Evolutionary conservation across 495 filamentous ascomycete genomes (phyloP).

Genomic region (Cercophora newfieldiana): DNA sequence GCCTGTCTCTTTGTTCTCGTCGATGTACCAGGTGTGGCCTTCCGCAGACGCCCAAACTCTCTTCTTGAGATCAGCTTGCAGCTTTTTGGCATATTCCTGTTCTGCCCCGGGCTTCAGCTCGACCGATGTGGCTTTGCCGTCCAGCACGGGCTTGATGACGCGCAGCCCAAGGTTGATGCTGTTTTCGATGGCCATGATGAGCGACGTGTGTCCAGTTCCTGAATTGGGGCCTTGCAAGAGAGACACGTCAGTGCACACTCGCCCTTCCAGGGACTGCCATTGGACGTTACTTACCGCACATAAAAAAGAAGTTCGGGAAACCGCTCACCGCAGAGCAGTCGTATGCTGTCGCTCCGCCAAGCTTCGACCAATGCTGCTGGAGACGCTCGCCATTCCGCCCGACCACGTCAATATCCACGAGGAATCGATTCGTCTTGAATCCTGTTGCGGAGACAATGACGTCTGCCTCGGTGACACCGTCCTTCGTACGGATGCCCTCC

Average conservation of each 20-base stretch:
- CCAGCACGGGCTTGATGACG: conserved; percentile 37
- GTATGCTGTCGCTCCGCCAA: conserved; percentile 44
- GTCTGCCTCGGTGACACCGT: conserved; percentile 25
- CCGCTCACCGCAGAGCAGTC: conserved; percentile 34
- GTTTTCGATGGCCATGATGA: conserved; percentile 40
- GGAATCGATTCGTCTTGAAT: conserved; percentile 37
- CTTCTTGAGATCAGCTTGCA: conserved; percentile 28
- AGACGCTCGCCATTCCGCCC: conserved; percentile 34
- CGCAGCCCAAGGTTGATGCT: conserved; percentile 38
- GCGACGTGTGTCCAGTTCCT: conserved; percentile 45
- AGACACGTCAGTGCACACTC: conserved; percentile 3
- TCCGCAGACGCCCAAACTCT: conserved; percentile 33
- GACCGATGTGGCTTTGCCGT: conserved; percentile 31
- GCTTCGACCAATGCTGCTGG: conserved; percentile 39
- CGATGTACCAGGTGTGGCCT: conserved; percentile 47
- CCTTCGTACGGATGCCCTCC: conserved; percentile 25
- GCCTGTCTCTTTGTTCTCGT: not conserved
- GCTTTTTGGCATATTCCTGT: conserved; percentile 23
- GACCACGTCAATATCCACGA: conserved; percentile 37
- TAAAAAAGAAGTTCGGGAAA: conserved; percentile 48
- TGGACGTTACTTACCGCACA: conserved; percentile 24
- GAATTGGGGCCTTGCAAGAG: conserved; percentile 42
- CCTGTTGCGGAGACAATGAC: conserved; percentile 47
- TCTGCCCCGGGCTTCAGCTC: conserved; percentile 41
- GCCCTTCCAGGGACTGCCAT: not conserved